These are phyloP conservation scores for Coniophora puteana DNA, from an alignment of 1,284 basidiomycete species.

Conservation along the genomic window DNA sequence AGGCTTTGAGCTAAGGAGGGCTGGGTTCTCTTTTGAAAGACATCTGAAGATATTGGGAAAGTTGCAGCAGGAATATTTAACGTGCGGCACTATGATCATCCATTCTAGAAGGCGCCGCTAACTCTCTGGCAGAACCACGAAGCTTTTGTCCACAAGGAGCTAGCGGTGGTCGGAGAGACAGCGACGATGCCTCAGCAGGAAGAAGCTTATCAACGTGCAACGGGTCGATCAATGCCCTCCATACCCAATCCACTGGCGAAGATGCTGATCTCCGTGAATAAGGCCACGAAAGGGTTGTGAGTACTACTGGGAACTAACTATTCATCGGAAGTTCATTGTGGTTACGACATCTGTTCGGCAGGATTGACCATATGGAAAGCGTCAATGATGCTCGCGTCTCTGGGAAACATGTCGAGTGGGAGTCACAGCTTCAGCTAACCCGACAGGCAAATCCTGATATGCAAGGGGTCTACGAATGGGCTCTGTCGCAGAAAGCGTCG, in stretches of 20 bases:
- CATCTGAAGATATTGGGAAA: constrained; percentile 34
- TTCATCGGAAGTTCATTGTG: neutral
- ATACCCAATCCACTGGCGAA: constrained; percentile 27
- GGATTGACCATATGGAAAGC: constrained; percentile 29
- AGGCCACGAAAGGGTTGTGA: constrained; percentile 29
- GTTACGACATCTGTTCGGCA: constrained; percentile 9
- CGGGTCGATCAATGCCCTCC: constrained; percentile 26
- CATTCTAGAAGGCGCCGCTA: neutral
- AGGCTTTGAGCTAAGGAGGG: neutral
- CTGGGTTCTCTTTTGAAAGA: constrained; percentile 16
- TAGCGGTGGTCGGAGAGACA: constrained; percentile 30
- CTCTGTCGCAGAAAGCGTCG: constrained; percentile 23
- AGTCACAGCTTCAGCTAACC: constrained; percentile 17
- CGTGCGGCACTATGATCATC: constrained; percentile 13
- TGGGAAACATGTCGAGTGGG: constrained; percentile 15
- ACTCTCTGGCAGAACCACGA: constrained; percentile 20
- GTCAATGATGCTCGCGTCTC: constrained; percentile 19
- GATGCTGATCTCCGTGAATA: constrained; percentile 26
- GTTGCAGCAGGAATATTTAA: constrained; percentile 33
- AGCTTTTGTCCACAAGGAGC: constrained; percentile 21
- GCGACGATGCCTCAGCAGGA: constrained; percentile 27
- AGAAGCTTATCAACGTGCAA: constrained; percentile 28
- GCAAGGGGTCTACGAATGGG: constrained; percentile 31
- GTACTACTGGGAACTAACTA: constrained; percentile 6
- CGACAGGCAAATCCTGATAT: constrained; percentile 27